Conservation (phyloP, 2,329 filamentous ascomycete genomes). For the Fusarium acutatum region DNA sequence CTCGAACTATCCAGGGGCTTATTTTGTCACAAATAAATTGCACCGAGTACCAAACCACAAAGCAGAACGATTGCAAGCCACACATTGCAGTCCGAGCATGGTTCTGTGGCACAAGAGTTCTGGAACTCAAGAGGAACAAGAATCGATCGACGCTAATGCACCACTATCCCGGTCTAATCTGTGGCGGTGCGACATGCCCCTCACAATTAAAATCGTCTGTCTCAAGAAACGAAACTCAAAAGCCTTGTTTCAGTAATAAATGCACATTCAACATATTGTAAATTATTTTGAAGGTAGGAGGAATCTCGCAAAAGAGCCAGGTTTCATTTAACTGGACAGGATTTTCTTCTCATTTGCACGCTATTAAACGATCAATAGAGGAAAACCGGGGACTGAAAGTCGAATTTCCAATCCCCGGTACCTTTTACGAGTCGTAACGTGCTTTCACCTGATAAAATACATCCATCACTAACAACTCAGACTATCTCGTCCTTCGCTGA, state of each 20-base stretch:
- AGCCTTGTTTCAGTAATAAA: background rate
- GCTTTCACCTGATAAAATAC: background rate
- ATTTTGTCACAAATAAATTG: background rate
- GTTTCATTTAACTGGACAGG: background rate
- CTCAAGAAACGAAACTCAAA: background rate
- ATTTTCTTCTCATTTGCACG: background rate
- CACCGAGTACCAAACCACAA: background rate
- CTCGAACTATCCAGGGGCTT: background rate
- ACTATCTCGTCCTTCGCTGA: background rate
- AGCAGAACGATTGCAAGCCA: background rate
- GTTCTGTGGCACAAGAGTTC: slow-evolving; percentile 27
- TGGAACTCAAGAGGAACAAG: slow-evolving; percentile 35
- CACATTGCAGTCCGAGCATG: slow-evolving; percentile 1
- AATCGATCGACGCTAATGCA: slow-evolving; percentile 50
- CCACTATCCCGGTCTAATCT: slow-evolving; percentile 37
- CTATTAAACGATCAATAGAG: background rate
- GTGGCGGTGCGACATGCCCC: slow-evolving; percentile 46
- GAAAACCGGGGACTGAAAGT: background rate
- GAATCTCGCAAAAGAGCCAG: background rate
- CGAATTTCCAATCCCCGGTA: background rate
- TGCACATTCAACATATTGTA: too few relatives aligned
- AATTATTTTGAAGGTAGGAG: background rate
- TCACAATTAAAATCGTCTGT: slow-evolving; percentile 8
- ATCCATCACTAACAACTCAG: background rate
- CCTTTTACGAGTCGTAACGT: background rate